Evolutionary conservation across 208 protist species (phyloP).

Genomic region (Vickermania spadyakhi): DNA sequence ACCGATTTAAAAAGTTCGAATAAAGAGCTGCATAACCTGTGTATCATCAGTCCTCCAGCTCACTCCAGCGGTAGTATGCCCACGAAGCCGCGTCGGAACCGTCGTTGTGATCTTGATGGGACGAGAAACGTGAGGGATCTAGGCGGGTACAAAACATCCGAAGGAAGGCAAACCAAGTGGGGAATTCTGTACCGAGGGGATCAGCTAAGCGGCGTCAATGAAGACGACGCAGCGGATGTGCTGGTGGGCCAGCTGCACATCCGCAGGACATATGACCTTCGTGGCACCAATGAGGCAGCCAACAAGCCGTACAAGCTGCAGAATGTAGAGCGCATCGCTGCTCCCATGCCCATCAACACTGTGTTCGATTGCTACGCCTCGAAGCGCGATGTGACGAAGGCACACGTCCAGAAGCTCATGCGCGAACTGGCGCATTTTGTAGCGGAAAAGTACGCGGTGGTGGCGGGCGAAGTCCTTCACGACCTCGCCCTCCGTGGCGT

Average conservation of each 20-base stretch:
- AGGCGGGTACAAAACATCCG: slow-evolving; percentile 20
- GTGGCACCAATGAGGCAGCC: slow-evolving; percentile 11
- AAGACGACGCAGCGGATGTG: slow-evolving; percentile 3
- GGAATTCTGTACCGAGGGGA: slow-evolving; percentile 32
- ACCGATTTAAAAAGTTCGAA: too few species aligned
- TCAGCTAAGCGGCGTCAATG: slow-evolving; percentile 16
- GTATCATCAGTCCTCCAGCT: too few species aligned
- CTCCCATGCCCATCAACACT: slow-evolving; percentile 14
- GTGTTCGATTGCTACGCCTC: slow-evolving; percentile 2
- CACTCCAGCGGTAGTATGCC: too few species aligned
- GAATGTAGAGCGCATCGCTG: slow-evolving; percentile 6
- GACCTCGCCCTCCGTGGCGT: slow-evolving; percentile 9
- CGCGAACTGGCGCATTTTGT: slow-evolving; percentile 15
- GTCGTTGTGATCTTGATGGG: slow-evolving; percentile 18
- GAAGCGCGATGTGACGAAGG: not conserved
- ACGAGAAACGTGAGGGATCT: slow-evolving; percentile 35
- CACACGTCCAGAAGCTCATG: slow-evolving; percentile 8
- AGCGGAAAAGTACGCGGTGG: slow-evolving; percentile 3
- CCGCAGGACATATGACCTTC: slow-evolving; percentile 23
- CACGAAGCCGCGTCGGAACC: slow-evolving; percentile 6
- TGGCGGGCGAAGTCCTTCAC: slow-evolving; percentile 15
- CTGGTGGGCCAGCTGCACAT: slow-evolving; percentile 26
- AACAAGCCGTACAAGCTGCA: slow-evolving; percentile 20
- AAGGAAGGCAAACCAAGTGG: slow-evolving; percentile 25
- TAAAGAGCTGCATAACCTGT: too few species aligned